Base-by-base conservation (phyloP, 208 protist species). In the Crithidia sp. region DNA sequence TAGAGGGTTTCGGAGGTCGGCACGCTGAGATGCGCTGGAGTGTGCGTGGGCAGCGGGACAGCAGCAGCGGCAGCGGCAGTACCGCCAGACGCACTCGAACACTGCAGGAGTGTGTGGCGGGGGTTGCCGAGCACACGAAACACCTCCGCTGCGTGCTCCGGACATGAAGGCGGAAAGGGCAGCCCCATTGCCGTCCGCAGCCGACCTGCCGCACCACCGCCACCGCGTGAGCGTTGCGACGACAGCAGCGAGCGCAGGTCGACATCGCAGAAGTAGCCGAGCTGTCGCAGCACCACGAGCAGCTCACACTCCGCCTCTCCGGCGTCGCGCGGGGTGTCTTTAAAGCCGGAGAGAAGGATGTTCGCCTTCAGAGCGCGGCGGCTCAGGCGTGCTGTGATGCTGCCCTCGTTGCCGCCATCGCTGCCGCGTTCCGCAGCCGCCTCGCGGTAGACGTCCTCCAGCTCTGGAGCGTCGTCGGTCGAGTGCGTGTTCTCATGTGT, bases 211-310 rank as follows among this genome's bases (percentile, higher is more conserved):
- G 8, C 56, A 17, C 13, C 12, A 14, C 63, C 55, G 3, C 3
- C 41, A 43, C 62, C 13, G 16, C 37, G 13, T 5, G 43, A 14
- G n/a, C 17, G 17, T 13, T n/a, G 67, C 45, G 40, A 28, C 3
- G 45, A 37, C 28, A 61, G 56, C 19, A 79, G 19, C 0, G 45
- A 49, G 4, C 8, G 16, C 43, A 67, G 13, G 4, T 89, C 59
- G 10, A 93, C 65, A 67, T 96, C 91, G 69, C 91, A 96, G 19
- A 85, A 67, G 74, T 91, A 96, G n/a, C 82, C 76, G 12, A 94
- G 65, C 28, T 81, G 64, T 8, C 91, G 91, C 7, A 96, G 83
- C 13, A 90, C 62, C 40, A 77, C 59, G 17, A 94, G 83, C 28
- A 91, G 71, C 71, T 83, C 76, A 71, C 91, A 96, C 76, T 93